Conservation (phyloP, 2,329 filamentous ascomycete genomes). For the Neurospora sp. region DNA sequence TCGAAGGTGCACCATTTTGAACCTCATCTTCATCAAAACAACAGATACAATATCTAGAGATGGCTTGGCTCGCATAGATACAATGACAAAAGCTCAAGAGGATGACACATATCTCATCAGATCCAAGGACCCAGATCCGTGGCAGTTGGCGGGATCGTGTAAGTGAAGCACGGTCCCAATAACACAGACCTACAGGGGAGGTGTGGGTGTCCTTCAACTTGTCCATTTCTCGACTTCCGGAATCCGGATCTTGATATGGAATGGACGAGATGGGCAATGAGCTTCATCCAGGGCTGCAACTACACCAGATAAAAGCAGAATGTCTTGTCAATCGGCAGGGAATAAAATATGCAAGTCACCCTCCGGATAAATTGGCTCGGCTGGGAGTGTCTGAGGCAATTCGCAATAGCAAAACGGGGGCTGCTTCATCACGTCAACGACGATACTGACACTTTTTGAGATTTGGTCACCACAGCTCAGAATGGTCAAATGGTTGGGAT, state of each 20-base stretch:
- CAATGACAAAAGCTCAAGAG: background rate
- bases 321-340: conserved; percentile 6
- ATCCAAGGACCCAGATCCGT: background rate
- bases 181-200: background rate
- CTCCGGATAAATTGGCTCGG: conserved; percentile 12
- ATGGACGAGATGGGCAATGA: background rate
- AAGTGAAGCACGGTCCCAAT: background rate
- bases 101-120: background rate
- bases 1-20: background rate
- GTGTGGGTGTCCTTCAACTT: background rate
- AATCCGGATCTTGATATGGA: background rate
- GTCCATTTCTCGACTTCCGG: background rate
- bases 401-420: background rate
- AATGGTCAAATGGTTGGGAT: background rate
- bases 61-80: background rate
- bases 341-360: conserved; percentile 4
- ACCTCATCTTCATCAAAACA: background rate
- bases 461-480: background rate
- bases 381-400: background rate
- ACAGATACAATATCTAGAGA: background rate
- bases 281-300: background rate
- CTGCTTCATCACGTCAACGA: background rate
- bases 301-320: background rate
- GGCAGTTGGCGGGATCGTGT: background rate
- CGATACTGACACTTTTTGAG: background rate